Base-by-base conservation (phyloP, 148 eudicot genomes). In the Silene conica region DNA sequence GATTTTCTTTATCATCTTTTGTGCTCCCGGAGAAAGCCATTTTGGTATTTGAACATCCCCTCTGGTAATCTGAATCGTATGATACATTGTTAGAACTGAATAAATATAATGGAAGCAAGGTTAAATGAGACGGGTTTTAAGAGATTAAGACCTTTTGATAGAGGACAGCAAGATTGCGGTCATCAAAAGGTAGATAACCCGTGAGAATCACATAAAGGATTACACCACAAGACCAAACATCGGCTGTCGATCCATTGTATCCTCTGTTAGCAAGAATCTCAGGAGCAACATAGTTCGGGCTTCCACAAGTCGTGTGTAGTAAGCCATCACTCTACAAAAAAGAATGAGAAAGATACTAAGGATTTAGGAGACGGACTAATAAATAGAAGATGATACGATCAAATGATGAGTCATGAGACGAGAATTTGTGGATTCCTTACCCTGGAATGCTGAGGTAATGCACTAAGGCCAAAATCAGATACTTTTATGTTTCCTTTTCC, bases 241-340 rank as follows among this genome's bases (percentile, higher is more conserved):
- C 98, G 1, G 98, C 88, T 21, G 93, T 83, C 54, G 92, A 88
- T 15, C 98, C 98, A 59, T 85, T 82, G 62, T 94, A 94, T 15
- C 98, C 98, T 73, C 90, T 80, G 81, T 90, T 87, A 34, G 87
- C 86, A 8, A 95, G 88, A 64, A 95, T 80, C 85, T 95, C 98
- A 13, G 98, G 98, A n/a, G 98, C 97, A 54, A 94, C 96, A 14
- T 95, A 95, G 71, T 95, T 95, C 26, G 98, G 98, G 82, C 96
- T 95, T 72, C 98, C 98, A 76, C 98, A 95, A 38, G 98, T 95
- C 65, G 98, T 95, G 80, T 92, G 98, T 73, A 95, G 83, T 70
- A 95, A 81, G 5, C 97, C 97, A 63, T 91, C 97, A 73, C 84
- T 87, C 98, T 93, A 73, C 59, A 54, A 59, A 72, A 68, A 72